Evolutionary conservation across 176 grass and related monocot genomes (phyloP).

Genomic region (Puya raimondii): DNA sequence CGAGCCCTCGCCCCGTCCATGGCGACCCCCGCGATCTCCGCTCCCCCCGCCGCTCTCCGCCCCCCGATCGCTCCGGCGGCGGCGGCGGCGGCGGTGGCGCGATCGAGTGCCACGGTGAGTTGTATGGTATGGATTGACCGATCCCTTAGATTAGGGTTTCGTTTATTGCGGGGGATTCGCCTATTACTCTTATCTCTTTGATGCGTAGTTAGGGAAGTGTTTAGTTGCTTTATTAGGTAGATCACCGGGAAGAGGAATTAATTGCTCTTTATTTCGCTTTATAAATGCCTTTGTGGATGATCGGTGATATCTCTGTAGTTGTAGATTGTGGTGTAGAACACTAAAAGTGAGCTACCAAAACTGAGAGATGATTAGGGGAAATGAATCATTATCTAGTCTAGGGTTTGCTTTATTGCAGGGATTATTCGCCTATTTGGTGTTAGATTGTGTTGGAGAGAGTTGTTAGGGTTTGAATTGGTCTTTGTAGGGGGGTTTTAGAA

Average conservation of each 20-base stretch:
- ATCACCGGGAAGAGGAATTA: too few relatives aligned
- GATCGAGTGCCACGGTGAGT: conserved; percentile 4
- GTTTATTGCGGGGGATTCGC: neutral
- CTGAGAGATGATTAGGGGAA: too few relatives aligned
- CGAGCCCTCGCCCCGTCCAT: conserved; percentile 45
- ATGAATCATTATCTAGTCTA: neutral
- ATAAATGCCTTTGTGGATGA: too few relatives aligned
- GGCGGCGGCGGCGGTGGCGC: neutral
- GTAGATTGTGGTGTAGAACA: neutral
- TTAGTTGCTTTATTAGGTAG: neutral
- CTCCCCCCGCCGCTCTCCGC: conserved; percentile 19
- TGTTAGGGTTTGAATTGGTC: neutral
- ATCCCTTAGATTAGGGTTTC: too few relatives aligned
- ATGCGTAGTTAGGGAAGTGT: neutral
- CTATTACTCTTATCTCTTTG: neutral
- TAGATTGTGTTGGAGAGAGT: neutral
- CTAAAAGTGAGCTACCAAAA: neutral
- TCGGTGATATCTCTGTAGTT: neutral
- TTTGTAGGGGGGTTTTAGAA: neutral
- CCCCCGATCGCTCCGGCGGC: conserved; percentile 14
- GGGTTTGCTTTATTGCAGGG: neutral
- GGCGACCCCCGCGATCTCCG: conserved; percentile 25
- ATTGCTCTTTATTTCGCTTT: too few relatives aligned
- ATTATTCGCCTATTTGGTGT: neutral
- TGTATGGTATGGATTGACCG: neutral